These are phyloP conservation scores for Cladosporium sp. DNA, from an alignment of 2,329 filamentous ascomycete species.

Conservation along the genomic window DNA sequence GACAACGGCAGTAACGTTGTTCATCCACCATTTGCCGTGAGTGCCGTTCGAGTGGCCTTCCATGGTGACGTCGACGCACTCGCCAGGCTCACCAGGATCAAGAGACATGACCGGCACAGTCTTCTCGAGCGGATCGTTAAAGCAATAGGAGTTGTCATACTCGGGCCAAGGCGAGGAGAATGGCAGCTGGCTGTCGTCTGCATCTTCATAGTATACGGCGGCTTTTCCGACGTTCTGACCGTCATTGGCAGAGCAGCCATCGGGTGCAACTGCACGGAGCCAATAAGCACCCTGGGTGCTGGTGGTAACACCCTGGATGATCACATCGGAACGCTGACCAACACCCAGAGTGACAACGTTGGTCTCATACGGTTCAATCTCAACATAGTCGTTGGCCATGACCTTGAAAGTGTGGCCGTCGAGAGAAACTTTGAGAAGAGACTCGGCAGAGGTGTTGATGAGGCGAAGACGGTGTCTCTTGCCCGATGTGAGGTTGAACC, in stretches of 20 bases:
- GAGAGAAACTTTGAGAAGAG: slow-evolving; percentile 40
- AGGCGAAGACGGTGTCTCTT: slow-evolving; percentile 41
- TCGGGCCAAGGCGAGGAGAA: slow-evolving; percentile 47
- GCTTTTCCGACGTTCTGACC: slow-evolving; percentile 50
- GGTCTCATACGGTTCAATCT: slow-evolving; percentile 38
- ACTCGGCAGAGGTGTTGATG: slow-evolving; percentile 40
- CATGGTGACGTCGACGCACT: slow-evolving; percentile 6
- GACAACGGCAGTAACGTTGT: slow-evolving; percentile 46
- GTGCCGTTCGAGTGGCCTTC: slow-evolving; percentile 8
- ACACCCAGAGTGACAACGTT: slow-evolving; percentile 39
- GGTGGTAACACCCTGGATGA: slow-evolving; percentile 21
- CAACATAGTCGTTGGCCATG: slow-evolving; percentile 42
- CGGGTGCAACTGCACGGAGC: slow-evolving; percentile 29
- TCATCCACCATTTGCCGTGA: slow-evolving; percentile 51
- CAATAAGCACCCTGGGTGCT: slow-evolving; percentile 22
- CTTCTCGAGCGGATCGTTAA: slow-evolving; percentile 10
- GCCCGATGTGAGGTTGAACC: slow-evolving; percentile 38
- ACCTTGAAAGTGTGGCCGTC: slow-evolving; percentile 42
- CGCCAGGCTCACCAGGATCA: slow-evolving; percentile 7
- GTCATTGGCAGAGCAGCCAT: slow-evolving; percentile 36
- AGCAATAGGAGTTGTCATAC: slow-evolving; percentile 48
- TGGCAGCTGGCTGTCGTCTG: slow-evolving; percentile 48
- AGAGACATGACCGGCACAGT: slow-evolving; percentile 7
- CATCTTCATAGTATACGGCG: slow-evolving; percentile 59
- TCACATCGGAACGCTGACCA: slow-evolving; percentile 39